Conservation (phyloP, 331 rosid species). For the Acacia pycnantha region DNA sequence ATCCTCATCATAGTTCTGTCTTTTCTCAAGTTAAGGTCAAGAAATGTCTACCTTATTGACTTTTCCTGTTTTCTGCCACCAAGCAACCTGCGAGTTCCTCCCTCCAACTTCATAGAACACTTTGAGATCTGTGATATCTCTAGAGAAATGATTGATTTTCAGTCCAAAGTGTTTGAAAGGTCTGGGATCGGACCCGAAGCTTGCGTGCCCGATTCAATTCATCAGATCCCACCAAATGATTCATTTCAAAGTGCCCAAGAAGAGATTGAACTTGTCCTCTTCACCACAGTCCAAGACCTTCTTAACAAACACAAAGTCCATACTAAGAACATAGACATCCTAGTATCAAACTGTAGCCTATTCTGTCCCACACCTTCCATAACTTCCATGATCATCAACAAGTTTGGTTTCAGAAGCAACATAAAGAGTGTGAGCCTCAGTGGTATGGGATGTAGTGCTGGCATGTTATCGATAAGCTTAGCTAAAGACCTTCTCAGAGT, state of each 20-base stretch:
- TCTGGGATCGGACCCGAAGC: conserved; percentile 68
- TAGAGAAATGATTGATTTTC: conserved; percentile 43
- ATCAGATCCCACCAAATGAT: conserved; percentile 42
- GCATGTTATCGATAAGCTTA: conserved; percentile 57
- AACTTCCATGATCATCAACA: conserved; percentile 60
- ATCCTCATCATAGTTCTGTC: conserved; percentile 17
- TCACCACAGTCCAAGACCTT: conserved; percentile 44
- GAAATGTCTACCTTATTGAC: conserved; percentile 54
- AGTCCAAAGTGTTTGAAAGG: conserved; percentile 50
- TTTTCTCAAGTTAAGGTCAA: conserved; percentile 20
- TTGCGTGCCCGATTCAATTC: conserved; percentile 53
- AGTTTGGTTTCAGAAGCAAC: conserved; percentile 62
- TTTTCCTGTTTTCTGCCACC: conserved; percentile 60
- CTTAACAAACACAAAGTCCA: conserved; percentile 51
- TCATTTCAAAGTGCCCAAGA: conserved; percentile 26
- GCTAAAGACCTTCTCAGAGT: conserved; percentile 65
- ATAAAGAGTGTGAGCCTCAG: conserved; percentile 55
- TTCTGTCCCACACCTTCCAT: conserved; percentile 73
- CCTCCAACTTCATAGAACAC: conserved; percentile 48
- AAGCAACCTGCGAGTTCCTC: conserved; percentile 32
- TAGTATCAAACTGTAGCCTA: conserved; percentile 72
- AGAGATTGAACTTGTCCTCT: conserved; percentile 62
- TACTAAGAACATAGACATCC: conserved; percentile 67
- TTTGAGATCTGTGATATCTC: not conserved
- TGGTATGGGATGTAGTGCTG: conserved; percentile 89